Base-by-base conservation (phyloP, 305 asterid species). In the Fraxinus paxiana region DNA sequence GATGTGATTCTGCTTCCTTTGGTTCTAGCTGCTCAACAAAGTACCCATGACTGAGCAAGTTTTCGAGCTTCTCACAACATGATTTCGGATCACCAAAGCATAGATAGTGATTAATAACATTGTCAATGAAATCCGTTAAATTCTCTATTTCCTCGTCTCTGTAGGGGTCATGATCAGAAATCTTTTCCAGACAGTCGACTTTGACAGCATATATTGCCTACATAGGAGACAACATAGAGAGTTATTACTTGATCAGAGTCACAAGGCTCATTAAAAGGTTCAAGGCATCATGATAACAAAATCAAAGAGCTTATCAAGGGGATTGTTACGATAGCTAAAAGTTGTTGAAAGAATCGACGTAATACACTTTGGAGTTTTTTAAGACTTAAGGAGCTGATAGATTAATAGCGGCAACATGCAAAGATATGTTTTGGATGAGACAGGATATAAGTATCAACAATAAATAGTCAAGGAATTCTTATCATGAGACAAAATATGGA, bases 21-120 rank as follows among this genome's bases (percentile, higher is more conserved):
- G 71, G 80, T 35, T 80, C 75, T 20, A 54, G 41, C 41, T 71
- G 79, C n/a, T 28, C 67, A 2, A 76, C 18, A 26, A 61, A 5
- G 82, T 56, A n/a, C 22, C 87, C 90, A 37, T 84, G 81, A 63
- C 13, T 75, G 33, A 92, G 96, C 79, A 94, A 71, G 85, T 73
- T 74, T 82, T 94, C 97, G 17, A 94, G 94, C 79, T 92, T 87
- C 75, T 80, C 85, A 77, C 92, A 87, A 81, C 97, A 90, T 48
- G 84, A 81, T 43, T 77, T 77, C 33, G 92, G 83, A 71, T 90
- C 83, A 54, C 63, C 69, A 18, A n/a, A 73, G 41, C 88, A 83
- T 63, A 92, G 82, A 81, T 89, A 94, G 78, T 87, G 90, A 0
- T 74, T 51, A 74, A 90, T 80, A 76, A 90, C 85, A 38, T 85